These are phyloP conservation scores for Apiospora saccharicola DNA, from an alignment of 2,329 filamentous ascomycete species.

Conservation along the genomic window DNA sequence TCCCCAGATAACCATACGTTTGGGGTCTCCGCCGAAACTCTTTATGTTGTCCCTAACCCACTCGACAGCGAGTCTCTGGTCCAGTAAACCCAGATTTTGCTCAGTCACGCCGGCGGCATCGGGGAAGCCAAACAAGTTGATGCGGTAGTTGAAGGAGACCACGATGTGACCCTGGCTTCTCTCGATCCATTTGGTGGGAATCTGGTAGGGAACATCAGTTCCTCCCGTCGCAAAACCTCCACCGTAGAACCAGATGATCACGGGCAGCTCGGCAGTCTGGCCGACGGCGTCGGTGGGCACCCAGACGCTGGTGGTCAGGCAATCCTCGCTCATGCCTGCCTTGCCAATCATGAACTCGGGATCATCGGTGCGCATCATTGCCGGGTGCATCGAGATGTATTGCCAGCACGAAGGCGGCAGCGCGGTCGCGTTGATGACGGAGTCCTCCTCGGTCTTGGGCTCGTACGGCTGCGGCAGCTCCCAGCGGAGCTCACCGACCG, in stretches of 20 bases:
- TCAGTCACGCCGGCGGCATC: slow-evolving; percentile 39
- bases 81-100: slow-evolving; percentile 56
- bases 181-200: slow-evolving; percentile 46
- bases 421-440: slow-evolving; percentile 29
- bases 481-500: slow-evolving; percentile 37
- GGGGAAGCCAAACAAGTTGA: slow-evolving; percentile 46
- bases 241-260: slow-evolving; percentile 35
- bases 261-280: slow-evolving; percentile 21
- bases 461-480: slow-evolving; percentile 33
- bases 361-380: slow-evolving; percentile 31
- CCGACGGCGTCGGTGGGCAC: neutral
- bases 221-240: slow-evolving; percentile 49
- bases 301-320: slow-evolving; percentile 22
- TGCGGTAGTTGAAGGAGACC: slow-evolving; percentile 50
- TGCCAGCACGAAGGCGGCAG: slow-evolving; percentile 37
- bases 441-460: slow-evolving; percentile 25
- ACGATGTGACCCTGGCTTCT: slow-evolving; percentile 39
- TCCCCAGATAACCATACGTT: slow-evolving; percentile 53
- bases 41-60: slow-evolving; percentile 58
- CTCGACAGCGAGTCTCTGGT: slow-evolving; percentile 58
- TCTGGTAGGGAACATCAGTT: slow-evolving; percentile 47
- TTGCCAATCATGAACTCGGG: slow-evolving; percentile 37
- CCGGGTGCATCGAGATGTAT: slow-evolving; percentile 27
- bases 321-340: slow-evolving; percentile 26
- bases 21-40: slow-evolving; percentile 54